Conservation (phyloP, 2,329 filamentous ascomycete species). For the Knoxdaviesia proteae region DNA sequence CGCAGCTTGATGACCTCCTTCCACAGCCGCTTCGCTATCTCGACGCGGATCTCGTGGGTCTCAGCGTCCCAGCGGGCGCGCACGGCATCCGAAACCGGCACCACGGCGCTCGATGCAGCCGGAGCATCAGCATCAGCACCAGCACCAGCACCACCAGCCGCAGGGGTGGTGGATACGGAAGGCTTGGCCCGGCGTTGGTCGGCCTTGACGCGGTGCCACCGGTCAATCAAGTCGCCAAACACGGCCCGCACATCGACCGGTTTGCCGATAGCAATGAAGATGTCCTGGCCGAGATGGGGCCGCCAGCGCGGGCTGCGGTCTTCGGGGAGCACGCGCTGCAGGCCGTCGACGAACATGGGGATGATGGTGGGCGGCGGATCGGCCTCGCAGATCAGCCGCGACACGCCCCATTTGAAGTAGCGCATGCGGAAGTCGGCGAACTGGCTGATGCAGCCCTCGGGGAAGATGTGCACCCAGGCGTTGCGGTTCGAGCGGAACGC, state of each 20-base stretch:
- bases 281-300: constrained; percentile 49
- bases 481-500: constrained; percentile 48
- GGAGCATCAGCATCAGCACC: constrained; percentile 1
- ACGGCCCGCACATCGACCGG: constrained; percentile 49
- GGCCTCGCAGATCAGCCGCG: constrained; percentile 73
- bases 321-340: constrained; percentile 76
- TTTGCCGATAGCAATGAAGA: constrained; percentile 63
- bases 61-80: constrained; percentile 56
- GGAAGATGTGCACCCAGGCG: constrained; percentile 88
- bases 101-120: constrained; percentile 1
- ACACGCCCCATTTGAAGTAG: constrained; percentile 97
- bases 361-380: constrained; percentile 75
- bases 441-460: constrained; percentile 88
- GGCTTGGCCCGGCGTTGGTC: constrained; percentile 8
- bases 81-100: constrained; percentile 29
- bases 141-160: background rate
- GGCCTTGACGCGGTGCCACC: constrained; percentile 38
- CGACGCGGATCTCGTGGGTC: constrained; percentile 33
- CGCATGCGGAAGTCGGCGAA: constrained; percentile 58
- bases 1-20: constrained; percentile 65
- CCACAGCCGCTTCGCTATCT: constrained; percentile 60
- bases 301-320: constrained; percentile 65
- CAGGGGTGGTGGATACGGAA: background rate
- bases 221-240: constrained; percentile 56
- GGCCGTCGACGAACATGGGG: constrained; percentile 86